phyloP scores from a whole-genome alignment of 2,329 filamentous ascomycete genomes.

The Diaporthe destruens region DNA sequence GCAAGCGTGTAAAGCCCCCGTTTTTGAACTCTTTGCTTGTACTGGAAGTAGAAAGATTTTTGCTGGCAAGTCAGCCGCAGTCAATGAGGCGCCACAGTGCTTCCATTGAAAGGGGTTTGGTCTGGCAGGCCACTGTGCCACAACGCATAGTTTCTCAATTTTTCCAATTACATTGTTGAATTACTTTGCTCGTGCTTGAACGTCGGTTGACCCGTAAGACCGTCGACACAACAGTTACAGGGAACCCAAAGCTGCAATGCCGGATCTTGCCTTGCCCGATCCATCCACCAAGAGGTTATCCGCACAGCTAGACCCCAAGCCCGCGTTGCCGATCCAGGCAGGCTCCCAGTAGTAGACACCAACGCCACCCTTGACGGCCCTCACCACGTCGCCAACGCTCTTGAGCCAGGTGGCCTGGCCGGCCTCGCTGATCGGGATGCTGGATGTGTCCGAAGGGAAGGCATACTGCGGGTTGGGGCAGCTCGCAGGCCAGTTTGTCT shows the following conservation, averaged over 20 bases:
- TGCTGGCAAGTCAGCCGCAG: not conserved
- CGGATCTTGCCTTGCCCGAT: slow-evolving; percentile 10
- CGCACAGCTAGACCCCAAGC: slow-evolving; percentile 73
- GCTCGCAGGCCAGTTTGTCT: slow-evolving; percentile 77
- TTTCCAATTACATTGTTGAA: not conserved
- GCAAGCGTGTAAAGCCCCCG: not conserved
- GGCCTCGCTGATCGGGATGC: slow-evolving; percentile 71
- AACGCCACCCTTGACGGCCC: slow-evolving; percentile 63
- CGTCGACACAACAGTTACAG: not conserved
- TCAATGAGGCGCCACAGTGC: not conserved
- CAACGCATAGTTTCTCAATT: not conserved
- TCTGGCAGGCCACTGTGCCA: not conserved
- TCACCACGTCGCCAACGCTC: slow-evolving; percentile 68
- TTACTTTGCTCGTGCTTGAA: not conserved
- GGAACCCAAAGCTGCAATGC: slow-evolving; percentile 15
- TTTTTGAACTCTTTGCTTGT: not conserved
- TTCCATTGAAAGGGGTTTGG: not conserved
- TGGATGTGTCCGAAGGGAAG: slow-evolving; percentile 71
- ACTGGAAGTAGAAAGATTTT: not conserved
- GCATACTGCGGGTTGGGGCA: slow-evolving; percentile 70
- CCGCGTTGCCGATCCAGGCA: slow-evolving; percentile 75
- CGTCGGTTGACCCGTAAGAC: too few relatives aligned
- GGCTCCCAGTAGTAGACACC: slow-evolving; percentile 83
- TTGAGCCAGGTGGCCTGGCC: slow-evolving; percentile 74
- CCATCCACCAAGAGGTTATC: slow-evolving; percentile 58